Evolutionary conservation across 164 flowering plant genomes (phyloP).

Genomic region (Vitis vinifera): DNA sequence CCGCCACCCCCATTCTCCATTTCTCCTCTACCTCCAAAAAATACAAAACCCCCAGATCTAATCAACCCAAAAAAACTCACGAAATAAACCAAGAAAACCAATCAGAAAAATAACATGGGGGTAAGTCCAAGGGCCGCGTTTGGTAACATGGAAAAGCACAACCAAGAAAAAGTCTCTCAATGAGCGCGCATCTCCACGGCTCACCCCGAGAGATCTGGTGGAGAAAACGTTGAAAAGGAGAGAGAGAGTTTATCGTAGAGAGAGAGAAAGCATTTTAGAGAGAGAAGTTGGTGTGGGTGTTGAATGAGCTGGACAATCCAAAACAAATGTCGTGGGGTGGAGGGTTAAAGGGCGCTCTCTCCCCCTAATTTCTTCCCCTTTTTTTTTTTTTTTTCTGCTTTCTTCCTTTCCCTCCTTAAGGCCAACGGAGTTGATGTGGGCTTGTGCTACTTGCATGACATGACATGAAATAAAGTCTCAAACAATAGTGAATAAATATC

Average conservation of each 20-base stretch:
- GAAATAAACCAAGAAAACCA: neutral
- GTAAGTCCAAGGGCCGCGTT: neutral
- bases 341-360: neutral
- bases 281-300: constrained; percentile 8
- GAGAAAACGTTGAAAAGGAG: constrained; percentile 23
- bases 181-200: constrained; percentile 26
- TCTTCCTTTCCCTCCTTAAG: too few relatives aligned
- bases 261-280: constrained; percentile 5
- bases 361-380: too few relatives aligned
- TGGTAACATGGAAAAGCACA: constrained; percentile 5
- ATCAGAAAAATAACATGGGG: neutral
- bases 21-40: neutral
- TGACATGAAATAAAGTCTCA: constrained; percentile 20
- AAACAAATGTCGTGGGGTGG: constrained; percentile 23
- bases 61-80: neutral
- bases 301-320: constrained; percentile 23
- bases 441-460: constrained; percentile 22
- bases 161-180: neutral
- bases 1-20: constrained; percentile 45
- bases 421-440: neutral
- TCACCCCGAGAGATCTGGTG: constrained; percentile 32
- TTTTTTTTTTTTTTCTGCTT: too few relatives aligned
- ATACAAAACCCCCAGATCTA: constrained; percentile 1
- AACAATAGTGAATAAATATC: neutral
- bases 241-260: neutral